A percentile compares a stretch with the other conserved stretches of the same genome.
phyloP scores from a whole-genome alignment of 208 protist genomes.

The Wallacemonas sp. region DNA sequence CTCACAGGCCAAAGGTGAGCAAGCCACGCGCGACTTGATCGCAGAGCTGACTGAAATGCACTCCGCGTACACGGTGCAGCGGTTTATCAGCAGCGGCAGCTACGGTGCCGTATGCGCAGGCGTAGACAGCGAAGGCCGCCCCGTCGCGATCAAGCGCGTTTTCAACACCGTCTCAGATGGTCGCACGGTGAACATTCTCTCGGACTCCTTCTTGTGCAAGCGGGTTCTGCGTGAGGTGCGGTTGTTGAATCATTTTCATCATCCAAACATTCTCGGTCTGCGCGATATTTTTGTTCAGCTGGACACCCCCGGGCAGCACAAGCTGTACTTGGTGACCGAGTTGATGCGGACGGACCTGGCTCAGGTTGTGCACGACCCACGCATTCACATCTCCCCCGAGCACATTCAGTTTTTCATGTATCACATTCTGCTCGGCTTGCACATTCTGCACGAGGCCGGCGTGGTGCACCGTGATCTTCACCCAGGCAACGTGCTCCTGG shows the following conservation, averaged over 20 bases:
- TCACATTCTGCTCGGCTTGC: conserved; percentile 93
- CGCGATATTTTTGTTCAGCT: conserved; percentile 93
- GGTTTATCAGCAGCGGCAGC: conserved; percentile 87
- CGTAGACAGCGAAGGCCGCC: conserved; percentile 54
- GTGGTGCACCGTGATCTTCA: conserved; percentile 93
- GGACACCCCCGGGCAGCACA: conserved; percentile 83
- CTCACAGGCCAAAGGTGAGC: conserved; percentile 59
- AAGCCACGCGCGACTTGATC: conserved; percentile 75
- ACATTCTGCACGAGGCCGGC: conserved; percentile 91
- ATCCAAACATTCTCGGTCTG: conserved; percentile 96
- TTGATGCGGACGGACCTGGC: conserved; percentile 94
- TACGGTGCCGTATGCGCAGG: conserved; percentile 89
- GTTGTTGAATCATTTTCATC: conserved; percentile 95
- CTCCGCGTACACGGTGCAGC: conserved; percentile 74
- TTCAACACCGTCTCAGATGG: conserved; percentile 88
- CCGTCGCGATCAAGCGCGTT: conserved; percentile 85
- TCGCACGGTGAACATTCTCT: conserved; percentile 81
- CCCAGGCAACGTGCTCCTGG: conserved; percentile 87
- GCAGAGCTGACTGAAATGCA: conserved; percentile 68
- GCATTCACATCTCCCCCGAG: conserved; percentile 93
- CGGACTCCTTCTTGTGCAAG: conserved; percentile 89
- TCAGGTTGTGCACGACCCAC: conserved; percentile 95
- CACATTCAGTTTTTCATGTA: conserved; percentile 97
- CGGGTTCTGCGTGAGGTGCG: conserved; percentile 92
- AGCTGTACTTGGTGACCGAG: conserved; percentile 97